Evolutionary conservation across 2,329 filamentous ascomycete species (phyloP).

Genomic region (Blastomyces emzantsi): DNA sequence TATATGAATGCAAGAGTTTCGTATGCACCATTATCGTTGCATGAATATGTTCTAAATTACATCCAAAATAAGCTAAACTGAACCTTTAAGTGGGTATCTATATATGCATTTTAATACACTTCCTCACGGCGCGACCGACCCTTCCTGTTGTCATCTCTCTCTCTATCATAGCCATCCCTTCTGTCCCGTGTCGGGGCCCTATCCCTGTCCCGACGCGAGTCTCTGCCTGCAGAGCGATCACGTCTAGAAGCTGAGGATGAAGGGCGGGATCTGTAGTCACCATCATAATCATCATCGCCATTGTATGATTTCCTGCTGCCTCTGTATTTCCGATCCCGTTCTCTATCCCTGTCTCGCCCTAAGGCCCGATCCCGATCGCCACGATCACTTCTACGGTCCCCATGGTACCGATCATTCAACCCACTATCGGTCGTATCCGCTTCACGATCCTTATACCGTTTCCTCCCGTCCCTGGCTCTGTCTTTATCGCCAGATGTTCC

Average conservation of each 20-base stretch:
- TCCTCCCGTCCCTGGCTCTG: constrained; percentile 22
- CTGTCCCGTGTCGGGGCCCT: constrained; percentile 18
- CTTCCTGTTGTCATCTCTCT: constrained; percentile 12
- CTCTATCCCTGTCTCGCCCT: constrained; percentile 18
- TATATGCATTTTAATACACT: constrained; percentile 14
- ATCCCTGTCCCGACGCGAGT: constrained; percentile 23
- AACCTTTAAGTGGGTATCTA: not conserved
- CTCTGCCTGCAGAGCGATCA: constrained; percentile 22
- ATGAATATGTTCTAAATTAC: not conserved
- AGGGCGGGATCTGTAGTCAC: constrained; percentile 27
- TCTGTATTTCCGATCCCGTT: constrained; percentile 21
- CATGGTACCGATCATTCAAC: constrained; percentile 28
- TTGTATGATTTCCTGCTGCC: constrained; percentile 20
- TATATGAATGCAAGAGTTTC: not conserved
- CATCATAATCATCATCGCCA: constrained; percentile 28
- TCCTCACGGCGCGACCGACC: constrained; percentile 6
- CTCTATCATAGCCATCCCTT: constrained; percentile 17
- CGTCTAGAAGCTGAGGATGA: constrained; percentile 28
- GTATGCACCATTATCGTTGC: not conserved
- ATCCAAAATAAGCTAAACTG: not conserved
- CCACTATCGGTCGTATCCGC: constrained; percentile 23
- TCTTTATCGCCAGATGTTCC: constrained; percentile 23
- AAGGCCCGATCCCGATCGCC: constrained; percentile 25
- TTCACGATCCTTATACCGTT: constrained; percentile 30
- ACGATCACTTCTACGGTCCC: constrained; percentile 22